Conservation (phyloP, 306 rosid genomes). For the Begonia loranthoides region DNA sequence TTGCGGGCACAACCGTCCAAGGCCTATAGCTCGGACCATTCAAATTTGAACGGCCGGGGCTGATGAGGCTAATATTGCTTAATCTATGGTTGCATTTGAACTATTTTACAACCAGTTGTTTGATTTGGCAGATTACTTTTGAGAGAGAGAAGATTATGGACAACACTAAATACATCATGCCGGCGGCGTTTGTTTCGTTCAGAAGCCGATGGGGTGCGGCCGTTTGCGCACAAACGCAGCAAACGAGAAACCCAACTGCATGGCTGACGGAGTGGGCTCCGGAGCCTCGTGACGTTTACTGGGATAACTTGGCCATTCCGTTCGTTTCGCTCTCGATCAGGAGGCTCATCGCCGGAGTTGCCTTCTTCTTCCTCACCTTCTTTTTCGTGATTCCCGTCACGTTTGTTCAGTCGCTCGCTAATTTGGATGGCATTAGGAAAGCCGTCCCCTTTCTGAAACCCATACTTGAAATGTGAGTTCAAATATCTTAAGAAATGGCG, state of each 20-base stretch:
- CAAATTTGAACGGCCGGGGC: no score
- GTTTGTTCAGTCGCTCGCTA: slow-evolving; percentile 87
- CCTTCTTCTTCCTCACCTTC: slow-evolving; percentile 95
- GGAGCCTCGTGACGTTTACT: slow-evolving; percentile 81
- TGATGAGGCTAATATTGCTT: no score
- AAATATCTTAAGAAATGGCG: no score
- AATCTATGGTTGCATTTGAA: no score
- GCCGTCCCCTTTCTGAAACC: slow-evolving; percentile 60
- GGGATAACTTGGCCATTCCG: slow-evolving; percentile 94
- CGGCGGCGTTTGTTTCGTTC: slow-evolving; percentile 92
- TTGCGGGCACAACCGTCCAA: no score
- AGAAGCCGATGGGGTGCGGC: slow-evolving; percentile 87
- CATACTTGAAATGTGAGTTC: slow-evolving; percentile 58
- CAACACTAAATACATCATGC: slow-evolving; percentile 50
- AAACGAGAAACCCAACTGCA: slow-evolving; percentile 70
- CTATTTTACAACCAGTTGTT: no score
- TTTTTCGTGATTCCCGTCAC: slow-evolving; percentile 97
- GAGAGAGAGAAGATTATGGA: slow-evolving; percentile 48
- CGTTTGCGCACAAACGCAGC: slow-evolving; percentile 94
- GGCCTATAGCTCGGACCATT: no score
- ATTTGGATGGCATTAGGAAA: slow-evolving; percentile 80
- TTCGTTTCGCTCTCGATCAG: slow-evolving; percentile 78
- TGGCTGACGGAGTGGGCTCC: slow-evolving; percentile 99
- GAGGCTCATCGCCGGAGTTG: slow-evolving; percentile 62
- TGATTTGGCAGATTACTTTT: slow-evolving; percentile 38